These are phyloP conservation scores for Paramyrothecium sp. DNA, from an alignment of 2,329 filamentous ascomycete species.

Conservation along the genomic window DNA sequence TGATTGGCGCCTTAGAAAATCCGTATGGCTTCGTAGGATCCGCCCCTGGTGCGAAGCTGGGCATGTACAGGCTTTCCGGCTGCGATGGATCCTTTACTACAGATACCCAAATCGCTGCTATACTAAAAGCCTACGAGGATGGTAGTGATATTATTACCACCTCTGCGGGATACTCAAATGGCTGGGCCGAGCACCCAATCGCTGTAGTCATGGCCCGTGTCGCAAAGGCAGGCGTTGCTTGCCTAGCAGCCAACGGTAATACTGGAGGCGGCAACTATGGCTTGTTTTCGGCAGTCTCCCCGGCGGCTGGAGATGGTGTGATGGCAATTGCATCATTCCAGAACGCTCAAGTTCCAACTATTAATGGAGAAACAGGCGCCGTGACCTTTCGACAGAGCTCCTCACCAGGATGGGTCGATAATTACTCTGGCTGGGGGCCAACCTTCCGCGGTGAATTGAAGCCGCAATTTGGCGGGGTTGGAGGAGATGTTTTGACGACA, in stretches of 20 bases:
- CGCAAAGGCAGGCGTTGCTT: neutral
- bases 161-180: constrained; percentile 36
- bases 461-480: neutral
- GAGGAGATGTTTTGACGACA: neutral
- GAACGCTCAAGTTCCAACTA: neutral
- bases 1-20: constrained; percentile 53
- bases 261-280: neutral
- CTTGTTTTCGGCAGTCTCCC: constrained; percentile 29
- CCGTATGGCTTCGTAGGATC: constrained; percentile 51
- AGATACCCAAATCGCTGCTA: constrained; percentile 55
- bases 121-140: constrained; percentile 54
- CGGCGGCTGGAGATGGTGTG: constrained; percentile 9
- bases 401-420: neutral
- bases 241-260: neutral
- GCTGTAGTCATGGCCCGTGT: neutral
- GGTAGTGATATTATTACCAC: constrained; percentile 52
- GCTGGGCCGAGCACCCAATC: neutral
- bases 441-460: neutral
- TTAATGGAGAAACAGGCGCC: neutral
- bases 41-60: constrained; percentile 51
- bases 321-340: neutral
- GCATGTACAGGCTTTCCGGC: constrained; percentile 53
- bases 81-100: constrained; percentile 44
- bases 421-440: neutral
- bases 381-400: neutral